Evolutionary conservation across 768 basidiomycete species (phyloP).

Genomic region (Porpolomopsis calyptriformis): DNA sequence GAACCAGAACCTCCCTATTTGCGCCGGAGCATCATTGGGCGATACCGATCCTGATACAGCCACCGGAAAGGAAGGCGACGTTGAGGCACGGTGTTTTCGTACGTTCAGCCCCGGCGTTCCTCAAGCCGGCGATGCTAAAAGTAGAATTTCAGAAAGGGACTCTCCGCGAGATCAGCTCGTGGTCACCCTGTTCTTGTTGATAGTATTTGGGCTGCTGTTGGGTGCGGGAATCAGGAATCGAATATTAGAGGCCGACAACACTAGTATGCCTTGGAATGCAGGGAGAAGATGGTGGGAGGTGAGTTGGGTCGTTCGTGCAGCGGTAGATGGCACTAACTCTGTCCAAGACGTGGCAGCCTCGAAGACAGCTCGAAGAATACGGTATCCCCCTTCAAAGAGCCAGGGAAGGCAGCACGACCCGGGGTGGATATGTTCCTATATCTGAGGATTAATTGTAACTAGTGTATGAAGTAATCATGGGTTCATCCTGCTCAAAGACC

Average conservation of each 20-base stretch:
- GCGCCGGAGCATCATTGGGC: slow-evolving; percentile 69
- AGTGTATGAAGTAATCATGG: too few species aligned
- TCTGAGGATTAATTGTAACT: slow-evolving; percentile 15
- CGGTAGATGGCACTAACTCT: slow-evolving; percentile 6
- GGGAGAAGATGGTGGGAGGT: slow-evolving; percentile 82
- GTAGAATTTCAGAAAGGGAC: slow-evolving; percentile 61
- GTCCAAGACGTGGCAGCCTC: slow-evolving; percentile 45
- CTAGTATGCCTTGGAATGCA: slow-evolving; percentile 50
- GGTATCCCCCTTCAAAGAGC: slow-evolving; percentile 6
- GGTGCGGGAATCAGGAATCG: slow-evolving; percentile 77
- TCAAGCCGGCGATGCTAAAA: slow-evolving; percentile 10
- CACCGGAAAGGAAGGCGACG: slow-evolving; percentile 91
- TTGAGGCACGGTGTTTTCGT: slow-evolving; percentile 95
- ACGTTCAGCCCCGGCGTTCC: slow-evolving; percentile 25
- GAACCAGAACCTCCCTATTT: slow-evolving; percentile 81
- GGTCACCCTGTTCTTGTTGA: slow-evolving; percentile 82
- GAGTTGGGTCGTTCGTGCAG: slow-evolving; percentile 18
- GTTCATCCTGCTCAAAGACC: neutral
- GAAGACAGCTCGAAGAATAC: slow-evolving; percentile 37
- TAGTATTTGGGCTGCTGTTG: slow-evolving; percentile 75
- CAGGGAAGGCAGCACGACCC: slow-evolving; percentile 18
- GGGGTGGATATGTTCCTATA: slow-evolving; percentile 38
- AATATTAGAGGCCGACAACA: slow-evolving; percentile 66
- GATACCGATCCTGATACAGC: slow-evolving; percentile 87
- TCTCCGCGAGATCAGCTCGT: slow-evolving; percentile 92